Evolutionary conservation across 768 basidiomycete genomes (phyloP).

Genomic region (Mycena filopes): DNA sequence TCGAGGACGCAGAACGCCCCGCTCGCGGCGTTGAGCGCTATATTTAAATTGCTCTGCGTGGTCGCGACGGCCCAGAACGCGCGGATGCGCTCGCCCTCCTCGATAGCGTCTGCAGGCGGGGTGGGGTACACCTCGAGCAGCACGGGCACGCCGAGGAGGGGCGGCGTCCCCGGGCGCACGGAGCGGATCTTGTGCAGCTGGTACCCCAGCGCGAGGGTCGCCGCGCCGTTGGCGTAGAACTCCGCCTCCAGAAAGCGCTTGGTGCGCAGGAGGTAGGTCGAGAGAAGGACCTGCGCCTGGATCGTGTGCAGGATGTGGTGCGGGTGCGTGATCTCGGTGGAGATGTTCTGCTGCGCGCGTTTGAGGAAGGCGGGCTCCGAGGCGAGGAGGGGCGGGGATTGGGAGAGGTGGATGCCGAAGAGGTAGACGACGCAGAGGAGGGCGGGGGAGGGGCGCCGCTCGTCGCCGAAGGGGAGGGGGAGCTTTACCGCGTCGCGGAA

Average conservation of each 20-base stretch:
- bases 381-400: not conserved
- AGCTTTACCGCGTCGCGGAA: conserved; percentile 15
- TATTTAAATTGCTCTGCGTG: conserved; percentile 20
- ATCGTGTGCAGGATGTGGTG: conserved; percentile 22
- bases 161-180: not conserved
- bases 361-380: conserved; percentile 23
- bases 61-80: conserved; percentile 33
- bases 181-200: conserved; percentile 25
- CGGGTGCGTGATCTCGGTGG: not conserved
- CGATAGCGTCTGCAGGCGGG: conserved; percentile 21
- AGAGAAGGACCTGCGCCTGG: conserved; percentile 30
- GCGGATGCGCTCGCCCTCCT: conserved; percentile 33
- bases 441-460: conserved; percentile 15
- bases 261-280: conserved; percentile 19
- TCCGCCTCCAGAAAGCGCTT: conserved; percentile 25
- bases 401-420: conserved; percentile 23
- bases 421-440: conserved; percentile 21
- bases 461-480: conserved; percentile 10
- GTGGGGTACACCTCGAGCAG: not conserved
- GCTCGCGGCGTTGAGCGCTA: conserved; percentile 5
- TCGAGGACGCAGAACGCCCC: conserved; percentile 24
- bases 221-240: conserved; percentile 22
- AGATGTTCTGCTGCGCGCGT: conserved; percentile 17
- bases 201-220: conserved; percentile 11
- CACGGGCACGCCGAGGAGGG: conserved; percentile 11